A percentile compares a stretch with the other conserved stretches of the same genome.
Evolutionary conservation across 139 green algal genomes (phyloP).

Genomic region (Chlamydomonas eustigma): DNA sequence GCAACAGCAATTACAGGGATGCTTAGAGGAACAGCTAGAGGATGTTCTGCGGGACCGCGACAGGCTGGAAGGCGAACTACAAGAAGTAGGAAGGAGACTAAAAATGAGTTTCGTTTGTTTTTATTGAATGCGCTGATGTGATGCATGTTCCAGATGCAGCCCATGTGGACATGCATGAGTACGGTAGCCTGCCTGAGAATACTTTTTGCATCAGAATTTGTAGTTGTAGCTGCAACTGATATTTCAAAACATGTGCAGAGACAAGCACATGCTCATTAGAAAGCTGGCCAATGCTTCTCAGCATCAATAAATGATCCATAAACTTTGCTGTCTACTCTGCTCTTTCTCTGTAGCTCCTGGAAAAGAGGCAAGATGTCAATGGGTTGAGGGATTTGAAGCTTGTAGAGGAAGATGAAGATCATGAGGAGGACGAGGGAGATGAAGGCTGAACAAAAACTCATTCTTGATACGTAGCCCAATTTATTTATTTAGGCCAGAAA

Average conservation of each 20-base stretch:
- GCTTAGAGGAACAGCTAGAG: constrained; percentile 9
- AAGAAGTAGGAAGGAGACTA: constrained; percentile 2
- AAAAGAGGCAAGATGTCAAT: no score
- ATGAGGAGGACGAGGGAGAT: no score
- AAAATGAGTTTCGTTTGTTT: neutral
- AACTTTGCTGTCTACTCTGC: no score
- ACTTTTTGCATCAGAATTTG: neutral
- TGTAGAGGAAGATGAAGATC: no score
- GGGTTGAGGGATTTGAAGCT: no score
- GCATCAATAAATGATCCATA: no score
- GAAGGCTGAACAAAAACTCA: no score
- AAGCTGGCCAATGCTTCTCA: no score
- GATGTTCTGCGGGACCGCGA: constrained; percentile 1
- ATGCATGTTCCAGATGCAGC: neutral
- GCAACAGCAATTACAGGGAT: neutral
- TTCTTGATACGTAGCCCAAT: no score
- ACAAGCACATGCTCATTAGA: neutral
- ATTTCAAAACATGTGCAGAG: neutral
- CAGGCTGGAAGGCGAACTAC: constrained; percentile 5
- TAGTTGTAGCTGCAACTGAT: neutral
- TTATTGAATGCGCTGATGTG: neutral
- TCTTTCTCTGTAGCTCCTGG: no score
- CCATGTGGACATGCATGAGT: neutral
- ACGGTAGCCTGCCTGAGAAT: neutral
- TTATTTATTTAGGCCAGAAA: no score